Evolutionary conservation across 805 yeast genomes (phyloP).

Genomic region (Wickerhamiella bombiphila): DNA sequence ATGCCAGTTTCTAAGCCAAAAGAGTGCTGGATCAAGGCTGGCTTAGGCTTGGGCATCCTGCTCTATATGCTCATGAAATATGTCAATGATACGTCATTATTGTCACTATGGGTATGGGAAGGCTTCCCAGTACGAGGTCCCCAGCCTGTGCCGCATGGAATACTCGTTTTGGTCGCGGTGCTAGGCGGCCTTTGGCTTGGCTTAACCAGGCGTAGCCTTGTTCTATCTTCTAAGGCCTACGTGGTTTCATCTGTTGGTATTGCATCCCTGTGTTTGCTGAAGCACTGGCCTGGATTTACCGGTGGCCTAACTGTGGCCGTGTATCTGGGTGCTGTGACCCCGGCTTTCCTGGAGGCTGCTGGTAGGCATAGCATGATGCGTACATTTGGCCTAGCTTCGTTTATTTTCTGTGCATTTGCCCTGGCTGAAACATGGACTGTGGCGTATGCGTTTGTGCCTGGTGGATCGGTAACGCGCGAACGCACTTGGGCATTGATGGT

Average conservation of each 20-base stretch:
- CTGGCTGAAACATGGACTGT: constrained; percentile 92
- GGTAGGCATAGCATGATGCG: constrained; percentile 40
- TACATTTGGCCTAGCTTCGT: constrained; percentile 26
- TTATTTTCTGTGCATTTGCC: constrained; percentile 41
- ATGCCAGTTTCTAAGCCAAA: not conserved
- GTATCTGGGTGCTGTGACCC: constrained; percentile 49
- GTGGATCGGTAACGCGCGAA: constrained; percentile 77
- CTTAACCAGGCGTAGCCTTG: constrained; percentile 19
- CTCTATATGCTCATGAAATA: constrained; percentile 59
- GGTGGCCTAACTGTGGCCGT: constrained; percentile 55
- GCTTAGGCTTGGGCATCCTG: constrained; percentile 62
- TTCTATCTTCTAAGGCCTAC: constrained; percentile 25
- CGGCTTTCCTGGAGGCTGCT: constrained; percentile 44
- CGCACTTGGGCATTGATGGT: constrained; percentile 65
- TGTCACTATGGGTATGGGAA: constrained; percentile 92
- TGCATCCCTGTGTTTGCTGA: constrained; percentile 33
- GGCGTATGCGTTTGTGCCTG: constrained; percentile 97
- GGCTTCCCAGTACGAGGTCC: constrained; percentile 86
- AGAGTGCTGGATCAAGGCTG: constrained; percentile 29
- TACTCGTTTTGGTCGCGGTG: constrained; percentile 43
- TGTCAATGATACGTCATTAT: constrained; percentile 69
- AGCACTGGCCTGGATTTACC: constrained; percentile 57
- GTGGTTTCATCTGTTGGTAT: constrained; percentile 37
- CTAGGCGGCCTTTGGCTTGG: constrained; percentile 42
- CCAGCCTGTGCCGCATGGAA: constrained; percentile 73